Conservation (phyloP, 306 rosid genomes). For the Echinosophora koreensis region DNA sequence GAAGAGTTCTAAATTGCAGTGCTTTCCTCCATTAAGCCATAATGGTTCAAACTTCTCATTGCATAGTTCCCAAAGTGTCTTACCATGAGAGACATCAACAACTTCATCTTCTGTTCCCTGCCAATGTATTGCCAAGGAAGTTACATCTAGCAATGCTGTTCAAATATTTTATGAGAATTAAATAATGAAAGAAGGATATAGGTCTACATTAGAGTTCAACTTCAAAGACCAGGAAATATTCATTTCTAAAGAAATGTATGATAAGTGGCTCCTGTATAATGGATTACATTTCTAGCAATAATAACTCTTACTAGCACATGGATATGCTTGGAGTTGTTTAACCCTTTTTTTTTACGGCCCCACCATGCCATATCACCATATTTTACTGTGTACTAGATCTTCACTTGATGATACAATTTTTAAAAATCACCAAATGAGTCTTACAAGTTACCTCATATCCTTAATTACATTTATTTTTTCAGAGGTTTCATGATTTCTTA, state of each 20-base stretch:
- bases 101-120: constrained; percentile 83
- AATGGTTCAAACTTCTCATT: constrained; percentile 75
- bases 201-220: not conserved
- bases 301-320: not conserved
- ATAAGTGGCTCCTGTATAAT: not conserved
- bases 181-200: not conserved
- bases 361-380: too few species aligned
- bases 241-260: not conserved
- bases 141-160: constrained; percentile 1
- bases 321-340: not conserved
- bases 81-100: constrained; percentile 76
- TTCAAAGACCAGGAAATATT: not conserved
- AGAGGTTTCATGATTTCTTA: too few species aligned
- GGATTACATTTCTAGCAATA: not conserved
- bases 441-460: too few species aligned
- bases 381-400: too few species aligned
- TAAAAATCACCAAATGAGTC: too few species aligned
- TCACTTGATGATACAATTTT: too few species aligned
- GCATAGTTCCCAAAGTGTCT: constrained; percentile 76
- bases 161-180: not conserved
- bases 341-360: too few species aligned
- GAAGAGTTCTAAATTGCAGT: constrained; percentile 69
- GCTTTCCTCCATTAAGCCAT: constrained; percentile 75
- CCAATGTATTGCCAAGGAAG: constrained; percentile 10
- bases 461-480: too few species aligned